Evolutionary conservation across 257 asterid genomes (phyloP).

Genomic region (Gynochthodes officinalis): DNA sequence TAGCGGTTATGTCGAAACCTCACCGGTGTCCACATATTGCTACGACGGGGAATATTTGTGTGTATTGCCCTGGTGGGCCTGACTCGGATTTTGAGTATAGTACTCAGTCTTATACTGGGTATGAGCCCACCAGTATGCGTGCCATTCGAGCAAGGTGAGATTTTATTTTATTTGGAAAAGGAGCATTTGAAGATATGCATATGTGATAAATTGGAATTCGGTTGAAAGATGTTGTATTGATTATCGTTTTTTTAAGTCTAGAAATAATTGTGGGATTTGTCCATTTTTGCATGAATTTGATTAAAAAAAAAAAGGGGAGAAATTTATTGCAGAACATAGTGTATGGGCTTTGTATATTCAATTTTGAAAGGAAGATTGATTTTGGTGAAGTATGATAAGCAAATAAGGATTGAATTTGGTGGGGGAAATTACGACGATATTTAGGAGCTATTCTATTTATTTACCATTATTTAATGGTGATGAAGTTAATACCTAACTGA

Average conservation of each 20-base stretch:
- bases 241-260: not conserved
- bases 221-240: not conserved
- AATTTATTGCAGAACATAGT: not conserved
- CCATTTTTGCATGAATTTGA: not conserved
- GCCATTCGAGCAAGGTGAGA: slow-evolving; percentile 95
- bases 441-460: too few relatives aligned
- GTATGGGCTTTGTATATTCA: not conserved
- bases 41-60: slow-evolving; percentile 94
- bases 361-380: not conserved
- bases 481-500: not conserved
- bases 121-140: slow-evolving; percentile 98
- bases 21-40: slow-evolving; percentile 99
- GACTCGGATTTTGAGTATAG: slow-evolving; percentile 98
- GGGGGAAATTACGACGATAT: not conserved
- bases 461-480: too few relatives aligned
- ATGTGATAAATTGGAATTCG: not conserved
- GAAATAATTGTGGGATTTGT: not conserved
- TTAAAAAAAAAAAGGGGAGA: not conserved
- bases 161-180: not conserved
- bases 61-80: slow-evolving; percentile 98
- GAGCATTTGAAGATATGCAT: not conserved
- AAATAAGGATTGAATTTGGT: not conserved
- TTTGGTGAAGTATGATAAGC: too few relatives aligned
- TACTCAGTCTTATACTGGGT: slow-evolving; percentile 97
- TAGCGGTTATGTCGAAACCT: slow-evolving; percentile 99